These are phyloP conservation scores for Trypanosoma avium DNA, from an alignment of 208 protist species.

Conservation along the genomic window DNA sequence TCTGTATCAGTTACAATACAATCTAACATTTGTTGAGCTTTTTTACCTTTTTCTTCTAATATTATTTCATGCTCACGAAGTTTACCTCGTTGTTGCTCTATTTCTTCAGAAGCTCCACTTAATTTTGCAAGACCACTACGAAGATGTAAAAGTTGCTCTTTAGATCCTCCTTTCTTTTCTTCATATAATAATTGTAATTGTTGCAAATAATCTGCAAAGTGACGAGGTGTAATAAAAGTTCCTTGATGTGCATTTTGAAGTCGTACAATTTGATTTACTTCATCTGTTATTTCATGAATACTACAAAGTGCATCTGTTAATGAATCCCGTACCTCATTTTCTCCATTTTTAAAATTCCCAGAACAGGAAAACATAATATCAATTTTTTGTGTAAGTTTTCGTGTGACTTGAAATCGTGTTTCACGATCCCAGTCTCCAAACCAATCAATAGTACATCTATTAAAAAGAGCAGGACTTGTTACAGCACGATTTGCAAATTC, in stretches of 20 bases:
- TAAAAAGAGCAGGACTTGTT: slow-evolving; percentile 99
- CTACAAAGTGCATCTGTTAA: slow-evolving; percentile 89
- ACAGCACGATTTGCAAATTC: slow-evolving; percentile 95
- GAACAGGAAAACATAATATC: slow-evolving; percentile 76
- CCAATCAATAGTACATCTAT: slow-evolving; percentile 99
- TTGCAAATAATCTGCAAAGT: slow-evolving; percentile 98
- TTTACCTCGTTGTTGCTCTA: slow-evolving; percentile 79
- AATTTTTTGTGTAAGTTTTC: slow-evolving; percentile 89
- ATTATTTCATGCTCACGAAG: slow-evolving; percentile 84
- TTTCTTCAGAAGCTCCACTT: slow-evolving; percentile 84
- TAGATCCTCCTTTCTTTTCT: slow-evolving; percentile 93
- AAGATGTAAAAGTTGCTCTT: slow-evolving; percentile 96
- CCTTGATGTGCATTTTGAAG: slow-evolving; percentile 78
- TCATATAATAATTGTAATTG: slow-evolving; percentile 94
- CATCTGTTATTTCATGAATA: slow-evolving; percentile 91
- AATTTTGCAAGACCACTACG: slow-evolving; percentile 96
- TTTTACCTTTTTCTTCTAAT: slow-evolving; percentile 75
- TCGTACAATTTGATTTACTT: slow-evolving; percentile 78
- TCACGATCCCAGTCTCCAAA: slow-evolving; percentile 97
- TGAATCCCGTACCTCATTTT: slow-evolving; percentile 56
- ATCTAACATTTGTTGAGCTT: slow-evolving; percentile 83
- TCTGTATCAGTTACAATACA: slow-evolving; percentile 87
- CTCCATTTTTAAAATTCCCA: slow-evolving; percentile 39
- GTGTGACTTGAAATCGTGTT: slow-evolving; percentile 94
- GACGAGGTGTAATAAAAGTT: slow-evolving; percentile 97